Evolutionary conservation across 208 protist genomes (phyloP), one percentile per base, ranked within the genome.

Genomic region (Blechomonas ayalai): DNA sequence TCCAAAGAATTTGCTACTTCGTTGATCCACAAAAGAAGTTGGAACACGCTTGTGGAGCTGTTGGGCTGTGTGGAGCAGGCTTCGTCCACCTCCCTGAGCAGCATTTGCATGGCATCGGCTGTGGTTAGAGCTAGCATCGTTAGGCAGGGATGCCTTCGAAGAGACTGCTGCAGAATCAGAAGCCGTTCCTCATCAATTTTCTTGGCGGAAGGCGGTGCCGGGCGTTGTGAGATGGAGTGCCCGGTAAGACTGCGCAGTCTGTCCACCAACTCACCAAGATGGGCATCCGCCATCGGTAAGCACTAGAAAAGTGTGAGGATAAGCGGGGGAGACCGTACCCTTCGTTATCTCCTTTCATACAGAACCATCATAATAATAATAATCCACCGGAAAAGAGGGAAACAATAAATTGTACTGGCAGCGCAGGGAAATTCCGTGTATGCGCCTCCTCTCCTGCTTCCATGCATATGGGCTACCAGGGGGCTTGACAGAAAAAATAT

Each of bases 181-280:
- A 74, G 56, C 22, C 50, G 75, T 13, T 65, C 65, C 22, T 69
- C 59, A 43, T 51, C 52, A 15, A 92, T 51, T 16, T 46, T 42
- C 28, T 67, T 51, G 12, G 59, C 49, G 23, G 50, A 34, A 6
- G 45, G 35, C 28, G 51, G 44, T 18, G 37, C 48, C 26, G 41
- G 44, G 53, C 43, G 24, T 55, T 57, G 46, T 8, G 18, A 26
- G 3, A 48, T 35, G 1, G 56, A 42, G 49, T 86, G 73, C 9
- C 82, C 82, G 4, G 82, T 76, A 2, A 82, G 66, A 45, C 61
- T 73, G 34, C 82, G 73, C 32, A 91, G 58, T 23, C 74, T 59
- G 44, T 77, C 64, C 46, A 83, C 78, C 26, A 91, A 50, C 36
- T 79, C 73, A 3, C 61, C 63, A 13, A 91, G 60, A 18, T 82